Base-by-base conservation (phyloP, 1,284 basidiomycete genomes). In the Chalciporus sp. region DNA sequence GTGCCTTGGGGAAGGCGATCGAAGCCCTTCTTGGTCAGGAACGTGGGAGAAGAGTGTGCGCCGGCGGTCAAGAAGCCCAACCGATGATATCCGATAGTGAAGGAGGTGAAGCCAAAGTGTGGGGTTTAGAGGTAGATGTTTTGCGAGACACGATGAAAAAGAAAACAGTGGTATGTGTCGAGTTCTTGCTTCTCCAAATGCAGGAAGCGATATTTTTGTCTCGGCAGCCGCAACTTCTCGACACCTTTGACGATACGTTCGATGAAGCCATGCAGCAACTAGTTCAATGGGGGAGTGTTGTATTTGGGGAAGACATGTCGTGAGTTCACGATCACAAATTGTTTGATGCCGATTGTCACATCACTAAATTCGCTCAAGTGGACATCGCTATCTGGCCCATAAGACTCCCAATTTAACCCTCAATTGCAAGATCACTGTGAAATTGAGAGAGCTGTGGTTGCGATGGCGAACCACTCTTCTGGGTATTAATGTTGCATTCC, bases 191-290 rank as follows among this genome's bases (percentile, higher is more conserved):
- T 26, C 58, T 47, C 49, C 49, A 53, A 45, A 57, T 29, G 47
- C 47, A 42, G 51, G 47, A 29, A 51, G 52, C 58, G 52, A 67
- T 55, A 56, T 46, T 59, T 48, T 56, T 60, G 48, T 52, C 42
- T 52, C 55, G 57, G 42, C 56, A 88, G 85, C 74, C 78, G 19
- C 76, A 78, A 45, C 72, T 82, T 60, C 69, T 81, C 33, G 70
- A 74, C 14, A 77, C 78, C 31, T 88, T 88, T 62, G 84, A 90
- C 60, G 86, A 87, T 49, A 82, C 85, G 26, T 91, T 91, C 63
- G 79, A 86, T 58, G 86, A 91, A 63, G 95, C 95, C 16, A 79
- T 98, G 54, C 82, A 86, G 60, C 89, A 97, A 66, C 75, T 97
- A 49, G 78, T 86, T 37, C 79, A 86, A 64, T 94, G 90, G 80